A percentile compares a stretch with the other conserved stretches of the same genome.
These are phyloP conservation scores for Apiospora aurea DNA, from an alignment of 2,329 filamentous ascomycete species.

Conservation along the genomic window DNA sequence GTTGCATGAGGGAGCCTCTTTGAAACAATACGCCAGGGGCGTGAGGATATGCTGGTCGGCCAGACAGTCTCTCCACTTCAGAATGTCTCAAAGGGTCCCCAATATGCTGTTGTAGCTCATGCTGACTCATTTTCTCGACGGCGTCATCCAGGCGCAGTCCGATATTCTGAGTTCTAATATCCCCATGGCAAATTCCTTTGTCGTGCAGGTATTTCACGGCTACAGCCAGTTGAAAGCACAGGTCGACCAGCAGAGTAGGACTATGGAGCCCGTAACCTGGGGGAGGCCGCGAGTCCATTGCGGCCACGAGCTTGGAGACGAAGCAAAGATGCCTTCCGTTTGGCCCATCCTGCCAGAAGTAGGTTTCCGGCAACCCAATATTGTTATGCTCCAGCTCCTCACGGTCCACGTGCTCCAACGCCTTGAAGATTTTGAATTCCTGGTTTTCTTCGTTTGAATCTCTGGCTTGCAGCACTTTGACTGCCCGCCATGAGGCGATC, in stretches of 20 bases:
- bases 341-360: conserved; percentile 3
- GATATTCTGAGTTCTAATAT: not conserved
- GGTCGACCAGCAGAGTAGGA: not conserved
- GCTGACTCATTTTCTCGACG: not conserved
- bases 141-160: not conserved
- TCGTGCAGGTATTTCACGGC: not conserved
- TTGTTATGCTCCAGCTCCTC: not conserved
- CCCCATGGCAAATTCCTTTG: not conserved
- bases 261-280: not conserved
- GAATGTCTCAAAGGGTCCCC: not conserved
- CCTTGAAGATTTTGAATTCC: not conserved
- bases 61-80: not conserved
- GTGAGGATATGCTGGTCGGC: not conserved
- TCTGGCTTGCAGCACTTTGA: not conserved
- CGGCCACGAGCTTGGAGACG: not conserved
- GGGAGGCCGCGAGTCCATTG: not conserved
- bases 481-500: not conserved
- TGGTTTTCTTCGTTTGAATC: not conserved
- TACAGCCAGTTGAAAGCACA: not conserved
- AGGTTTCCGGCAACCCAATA: not conserved
- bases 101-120: not conserved
- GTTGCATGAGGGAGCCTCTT: not conserved
- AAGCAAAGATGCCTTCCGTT: not conserved
- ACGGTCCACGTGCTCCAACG: not conserved
- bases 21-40: not conserved